Conservation (phyloP, 2,329 filamentous ascomycete species). For the Pseudogymnoascus sp. region DNA sequence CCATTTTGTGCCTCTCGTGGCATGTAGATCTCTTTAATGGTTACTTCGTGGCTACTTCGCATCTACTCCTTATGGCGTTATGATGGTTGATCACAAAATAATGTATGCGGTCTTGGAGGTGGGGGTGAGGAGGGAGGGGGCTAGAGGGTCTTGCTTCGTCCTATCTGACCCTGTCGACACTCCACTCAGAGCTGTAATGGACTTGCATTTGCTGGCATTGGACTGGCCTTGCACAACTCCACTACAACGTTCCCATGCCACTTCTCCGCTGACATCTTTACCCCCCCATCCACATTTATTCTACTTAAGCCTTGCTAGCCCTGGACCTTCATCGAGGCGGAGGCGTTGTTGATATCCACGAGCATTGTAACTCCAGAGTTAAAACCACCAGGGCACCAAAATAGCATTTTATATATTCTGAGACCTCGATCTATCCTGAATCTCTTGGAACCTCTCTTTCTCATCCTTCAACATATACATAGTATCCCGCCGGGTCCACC, state of each 20-base stretch:
- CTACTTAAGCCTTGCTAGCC: conserved; percentile 7
- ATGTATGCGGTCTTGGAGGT: neutral
- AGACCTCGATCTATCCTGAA: neutral
- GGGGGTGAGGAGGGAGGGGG: neutral
- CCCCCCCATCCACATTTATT: conserved; percentile 6
- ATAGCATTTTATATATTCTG: conserved; percentile 4
- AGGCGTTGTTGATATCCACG: conserved; percentile 1
- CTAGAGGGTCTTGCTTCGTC: conserved; percentile 1
- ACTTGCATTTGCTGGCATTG: neutral
- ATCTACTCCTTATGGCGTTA: neutral
- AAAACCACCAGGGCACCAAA: conserved; percentile 6
- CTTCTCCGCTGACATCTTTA: conserved; percentile 6
- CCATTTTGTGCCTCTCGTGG: neutral
- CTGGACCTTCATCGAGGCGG: conserved; percentile 6
- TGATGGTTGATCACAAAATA: neutral
- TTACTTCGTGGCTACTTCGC: neutral
- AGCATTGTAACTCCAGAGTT: conserved; percentile 5
- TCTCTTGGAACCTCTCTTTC: neutral
- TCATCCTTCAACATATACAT: neutral
- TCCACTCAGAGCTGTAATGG: neutral
- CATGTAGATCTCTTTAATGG: neutral
- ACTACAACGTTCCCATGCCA: conserved; percentile 6
- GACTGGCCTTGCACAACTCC: neutral
- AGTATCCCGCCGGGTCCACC: neutral
- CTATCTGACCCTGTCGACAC: conserved; percentile 2